phyloP scores from a whole-genome alignment of 2,329 filamentous ascomycete genomes.

The Sarocladium oryzae region DNA sequence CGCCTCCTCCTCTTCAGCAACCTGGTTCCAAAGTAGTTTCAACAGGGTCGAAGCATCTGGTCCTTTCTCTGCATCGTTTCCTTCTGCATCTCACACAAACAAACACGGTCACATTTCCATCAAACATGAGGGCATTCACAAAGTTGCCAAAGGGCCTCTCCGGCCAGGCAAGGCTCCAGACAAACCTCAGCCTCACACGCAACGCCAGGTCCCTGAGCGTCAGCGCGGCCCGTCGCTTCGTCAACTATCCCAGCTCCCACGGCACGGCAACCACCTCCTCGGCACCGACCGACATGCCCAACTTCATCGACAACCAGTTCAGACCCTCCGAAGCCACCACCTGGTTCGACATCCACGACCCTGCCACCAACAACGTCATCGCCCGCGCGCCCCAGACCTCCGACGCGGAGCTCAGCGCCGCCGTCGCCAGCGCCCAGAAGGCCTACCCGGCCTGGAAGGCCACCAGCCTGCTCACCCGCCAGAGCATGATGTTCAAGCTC shows the following conservation, averaged over 20 bases:
- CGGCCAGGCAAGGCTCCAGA: no score
- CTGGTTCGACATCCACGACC: conserved; percentile 70
- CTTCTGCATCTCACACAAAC: no score
- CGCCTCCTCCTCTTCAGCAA: no score
- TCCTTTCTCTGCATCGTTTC: no score
- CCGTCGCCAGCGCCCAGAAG: conserved; percentile 54
- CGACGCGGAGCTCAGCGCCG: conserved; percentile 6
- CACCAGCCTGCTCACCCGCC: conserved; percentile 59
- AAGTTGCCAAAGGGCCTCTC: background rate
- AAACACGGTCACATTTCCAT: no score
- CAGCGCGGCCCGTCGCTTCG: background rate
- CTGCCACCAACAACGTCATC: conserved; percentile 71
- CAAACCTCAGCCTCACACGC: no score
- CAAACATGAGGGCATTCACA: no score
- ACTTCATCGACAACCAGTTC: conserved; percentile 71
- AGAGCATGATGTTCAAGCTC: conserved; percentile 76
- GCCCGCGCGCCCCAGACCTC: conserved; percentile 63
- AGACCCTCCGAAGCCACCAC: conserved; percentile 54
- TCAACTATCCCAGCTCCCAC: background rate
- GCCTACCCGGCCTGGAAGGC: conserved; percentile 63
- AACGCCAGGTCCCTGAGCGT: no score
- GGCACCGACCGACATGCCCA: conserved; percentile 42
- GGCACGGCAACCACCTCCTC: background rate
- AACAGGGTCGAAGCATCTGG: no score
- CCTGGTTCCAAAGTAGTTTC: no score